Evolutionary conservation across 495 filamentous ascomycete genomes (phyloP).

Genomic region (Talaromyces thailandensis): DNA sequence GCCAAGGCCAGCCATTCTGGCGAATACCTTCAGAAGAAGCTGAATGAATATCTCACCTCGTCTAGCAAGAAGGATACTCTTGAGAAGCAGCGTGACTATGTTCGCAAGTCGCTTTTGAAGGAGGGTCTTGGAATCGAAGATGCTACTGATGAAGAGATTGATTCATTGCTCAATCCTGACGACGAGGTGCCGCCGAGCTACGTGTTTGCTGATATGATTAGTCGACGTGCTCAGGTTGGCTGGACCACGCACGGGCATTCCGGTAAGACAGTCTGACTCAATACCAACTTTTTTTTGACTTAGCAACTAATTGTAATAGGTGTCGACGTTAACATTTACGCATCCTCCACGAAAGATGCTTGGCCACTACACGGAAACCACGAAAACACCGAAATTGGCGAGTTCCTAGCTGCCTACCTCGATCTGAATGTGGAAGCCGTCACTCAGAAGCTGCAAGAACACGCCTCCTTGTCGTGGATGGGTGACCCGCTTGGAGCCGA

Average conservation of each 20-base stretch:
- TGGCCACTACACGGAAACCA: constrained; percentile 66
- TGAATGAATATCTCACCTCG: constrained; percentile 45
- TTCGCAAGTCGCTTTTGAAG: constrained; percentile 50
- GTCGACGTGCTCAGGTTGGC: constrained; percentile 76
- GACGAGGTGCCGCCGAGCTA: constrained; percentile 38
- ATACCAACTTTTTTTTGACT: not conserved
- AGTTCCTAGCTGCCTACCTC: constrained; percentile 71
- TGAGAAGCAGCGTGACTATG: constrained; percentile 35
- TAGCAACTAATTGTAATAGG: constrained; percentile 19
- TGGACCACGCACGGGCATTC: constrained; percentile 91
- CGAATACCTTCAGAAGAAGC: constrained; percentile 53
- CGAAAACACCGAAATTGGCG: constrained; percentile 89
- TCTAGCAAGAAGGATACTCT: constrained; percentile 12
- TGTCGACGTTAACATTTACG: constrained; percentile 90
- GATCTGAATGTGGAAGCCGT: constrained; percentile 67
- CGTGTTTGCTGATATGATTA: constrained; percentile 78
- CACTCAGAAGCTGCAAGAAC: constrained; percentile 62
- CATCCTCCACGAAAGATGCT: constrained; percentile 41
- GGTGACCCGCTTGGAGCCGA: constrained; percentile 29
- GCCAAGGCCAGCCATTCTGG: constrained; percentile 73
- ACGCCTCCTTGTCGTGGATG: constrained; percentile 36
- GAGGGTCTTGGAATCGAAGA: constrained; percentile 69
- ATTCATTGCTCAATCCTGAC: constrained; percentile 44
- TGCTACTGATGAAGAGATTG: constrained; percentile 60
- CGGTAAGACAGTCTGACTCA: constrained; percentile 21